Evolutionary conservation across 805 yeast genomes (phyloP).

Genomic region (Candida caryicola): DNA sequence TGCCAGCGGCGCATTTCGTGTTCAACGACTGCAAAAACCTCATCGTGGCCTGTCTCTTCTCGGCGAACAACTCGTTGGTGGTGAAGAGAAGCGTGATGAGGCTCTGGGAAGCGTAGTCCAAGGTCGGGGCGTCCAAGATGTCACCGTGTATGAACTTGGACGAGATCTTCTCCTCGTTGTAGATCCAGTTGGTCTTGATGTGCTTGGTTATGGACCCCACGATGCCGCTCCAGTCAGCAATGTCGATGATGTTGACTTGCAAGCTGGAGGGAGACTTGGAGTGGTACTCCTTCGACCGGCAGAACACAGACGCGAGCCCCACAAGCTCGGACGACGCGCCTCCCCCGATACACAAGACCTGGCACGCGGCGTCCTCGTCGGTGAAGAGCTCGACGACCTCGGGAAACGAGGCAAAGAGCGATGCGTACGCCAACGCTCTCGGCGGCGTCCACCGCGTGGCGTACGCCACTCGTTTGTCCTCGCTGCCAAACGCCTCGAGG

Average conservation of each 20-base stretch:
- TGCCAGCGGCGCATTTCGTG: slow-evolving; percentile 50
- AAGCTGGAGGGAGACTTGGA: slow-evolving; percentile 34
- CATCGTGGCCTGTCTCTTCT: slow-evolving; percentile 60
- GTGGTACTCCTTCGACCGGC: slow-evolving; percentile 34
- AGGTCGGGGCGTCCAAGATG: slow-evolving; percentile 16
- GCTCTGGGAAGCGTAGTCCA: slow-evolving; percentile 13
- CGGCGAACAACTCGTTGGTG: slow-evolving; percentile 80
- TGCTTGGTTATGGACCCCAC: slow-evolving; percentile 43
- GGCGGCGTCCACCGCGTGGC: slow-evolving; percentile 86
- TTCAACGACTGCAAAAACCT: slow-evolving; percentile 55
- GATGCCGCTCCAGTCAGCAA: slow-evolving; percentile 72
- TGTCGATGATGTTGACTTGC: slow-evolving; percentile 60
- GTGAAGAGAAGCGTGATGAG: slow-evolving; percentile 77
- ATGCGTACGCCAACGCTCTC: slow-evolving; percentile 69
- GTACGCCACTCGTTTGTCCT: slow-evolving; percentile 68
- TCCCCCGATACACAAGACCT: slow-evolving; percentile 72
- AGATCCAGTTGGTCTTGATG: slow-evolving; percentile 54
- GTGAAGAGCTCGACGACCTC: slow-evolving; percentile 38
- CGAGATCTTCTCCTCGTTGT: slow-evolving; percentile 27
- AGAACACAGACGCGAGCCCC: slow-evolving; percentile 58
- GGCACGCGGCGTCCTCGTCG: slow-evolving; percentile 26
- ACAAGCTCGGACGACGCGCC: slow-evolving; percentile 87
- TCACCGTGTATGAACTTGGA: slow-evolving; percentile 31
- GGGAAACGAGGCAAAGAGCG: slow-evolving; percentile 55
- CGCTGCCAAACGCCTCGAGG: slow-evolving; percentile 61